Evolutionary conservation across 306 rosid genomes (phyloP).

Genomic region (Vigna reflexopilosa): DNA sequence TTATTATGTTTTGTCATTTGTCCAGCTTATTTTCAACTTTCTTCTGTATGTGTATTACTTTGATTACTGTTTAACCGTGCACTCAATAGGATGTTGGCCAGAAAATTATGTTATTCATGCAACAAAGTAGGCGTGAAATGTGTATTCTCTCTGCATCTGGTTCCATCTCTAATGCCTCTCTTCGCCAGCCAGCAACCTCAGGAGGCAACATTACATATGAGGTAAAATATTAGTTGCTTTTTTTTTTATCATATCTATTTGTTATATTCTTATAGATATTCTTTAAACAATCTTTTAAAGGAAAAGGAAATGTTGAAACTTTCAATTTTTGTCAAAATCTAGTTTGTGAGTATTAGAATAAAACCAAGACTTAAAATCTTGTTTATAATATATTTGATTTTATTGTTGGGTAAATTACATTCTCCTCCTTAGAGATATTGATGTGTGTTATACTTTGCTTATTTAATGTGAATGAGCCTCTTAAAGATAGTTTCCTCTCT

Average conservation of each 20-base stretch:
- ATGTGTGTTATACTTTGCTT: background rate
- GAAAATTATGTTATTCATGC: conserved; percentile 91
- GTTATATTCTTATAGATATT: conserved; percentile 15
- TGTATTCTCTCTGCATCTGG: conserved; percentile 96
- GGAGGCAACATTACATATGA: conserved; percentile 92
- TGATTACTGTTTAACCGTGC: conserved; percentile 49
- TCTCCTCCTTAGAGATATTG: background rate
- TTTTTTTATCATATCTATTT: conserved; percentile 25
- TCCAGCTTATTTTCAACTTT: conserved; percentile 29
- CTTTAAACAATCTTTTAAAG: conserved; percentile 31
- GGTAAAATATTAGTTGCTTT: conserved; percentile 57
- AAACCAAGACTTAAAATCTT: conserved; percentile 10
- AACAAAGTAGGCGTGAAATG: conserved; percentile 92
- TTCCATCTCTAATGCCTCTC: conserved; percentile 85
- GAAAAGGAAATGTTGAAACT: conserved; percentile 32
- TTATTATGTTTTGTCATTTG: conserved; percentile 32
- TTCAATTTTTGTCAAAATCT: conserved; percentile 30
- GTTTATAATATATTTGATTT: conserved; percentile 37
- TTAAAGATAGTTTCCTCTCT: background rate
- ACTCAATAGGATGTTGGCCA: conserved; percentile 89
- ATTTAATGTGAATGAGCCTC: background rate
- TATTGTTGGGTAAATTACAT: background rate
- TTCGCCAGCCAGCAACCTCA: conserved; percentile 89
- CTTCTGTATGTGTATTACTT: conserved; percentile 41
- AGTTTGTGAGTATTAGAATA: background rate